Evolutionary conservation across 225 moss, liverwort and hornwort species (phyloP), one percentile per base, ranked within the genome.

Genomic region (Polytrichum formosum): DNA sequence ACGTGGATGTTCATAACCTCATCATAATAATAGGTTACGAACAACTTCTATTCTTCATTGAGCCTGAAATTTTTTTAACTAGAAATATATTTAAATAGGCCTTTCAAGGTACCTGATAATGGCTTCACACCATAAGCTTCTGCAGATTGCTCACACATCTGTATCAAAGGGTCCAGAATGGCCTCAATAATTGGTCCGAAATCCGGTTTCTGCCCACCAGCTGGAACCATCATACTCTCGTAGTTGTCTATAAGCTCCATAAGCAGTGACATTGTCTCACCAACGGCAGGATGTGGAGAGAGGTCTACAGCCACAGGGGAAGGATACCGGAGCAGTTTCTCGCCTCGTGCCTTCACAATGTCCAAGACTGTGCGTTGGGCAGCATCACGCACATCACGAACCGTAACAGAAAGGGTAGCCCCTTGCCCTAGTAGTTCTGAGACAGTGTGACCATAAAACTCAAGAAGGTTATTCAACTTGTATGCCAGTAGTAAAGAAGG

Each of bases 131-230:
- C 84, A 78, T 92, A 94, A 17, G 77, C 80, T 73, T 92, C 94
- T 18, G 98, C 98, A 76, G 98, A 90, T 65, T 84, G 92, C 80
- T 94, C 94, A 83, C 98, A 98, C 94, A 94, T 94, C 78, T 90
- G 89, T 60, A 92, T 86, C 66, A 98, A 85, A 77, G 98, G 94
- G 67, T 94, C 81, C 68, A 98, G 76, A 71, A 92, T 91, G 54
- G 90, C 91, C 70, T 81, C 75, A 20, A 94, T 94, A 18, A 94
- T 92, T 55, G 90, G 92, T 72, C 90, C 92, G 68, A 98, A 98
- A 83, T 91, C 85, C 31, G 98, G 92, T 78, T 89, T 92, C 75
- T 87, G 79, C 56, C 86, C 90, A 63, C 94, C 94, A 26, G 91
- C 88, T 33, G 98, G 90, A 30, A 98, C 90, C 94, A 98, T 98